Evolutionary conservation across 2,329 filamentous ascomycete species (phyloP).

Genomic region (Tothia fuscella): DNA sequence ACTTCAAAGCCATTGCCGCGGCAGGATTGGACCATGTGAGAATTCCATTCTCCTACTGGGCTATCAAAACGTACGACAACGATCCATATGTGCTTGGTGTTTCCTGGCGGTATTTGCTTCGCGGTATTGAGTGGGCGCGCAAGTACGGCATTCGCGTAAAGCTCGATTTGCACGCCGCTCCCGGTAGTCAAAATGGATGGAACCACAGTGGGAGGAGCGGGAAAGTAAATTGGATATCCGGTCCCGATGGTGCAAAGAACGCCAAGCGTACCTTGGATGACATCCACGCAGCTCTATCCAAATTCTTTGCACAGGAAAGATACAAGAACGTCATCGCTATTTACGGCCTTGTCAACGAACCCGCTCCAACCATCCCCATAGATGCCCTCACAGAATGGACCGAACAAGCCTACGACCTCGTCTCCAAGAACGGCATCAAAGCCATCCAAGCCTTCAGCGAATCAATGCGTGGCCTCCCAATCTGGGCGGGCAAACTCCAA

Average conservation of each 20-base stretch:
- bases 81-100: constrained; percentile 81
- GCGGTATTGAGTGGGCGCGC: constrained; percentile 85
- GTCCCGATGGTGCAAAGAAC: constrained; percentile 67
- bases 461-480: constrained; percentile 79
- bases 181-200: constrained; percentile 94
- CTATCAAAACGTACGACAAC: constrained; percentile 66
- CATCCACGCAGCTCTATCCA: constrained; percentile 71
- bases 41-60: constrained; percentile 94
- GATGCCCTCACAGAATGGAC: constrained; percentile 70
- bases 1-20: constrained; percentile 70
- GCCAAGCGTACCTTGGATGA: constrained; percentile 66
- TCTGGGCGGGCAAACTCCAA: constrained; percentile 78
- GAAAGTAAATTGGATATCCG: constrained; percentile 75
- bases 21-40: constrained; percentile 92
- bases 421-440: constrained; percentile 64
- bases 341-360: constrained; percentile 92
- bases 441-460: constrained; percentile 77
- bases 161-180: constrained; percentile 78
- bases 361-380: constrained; percentile 45
- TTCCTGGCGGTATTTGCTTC: constrained; percentile 84
- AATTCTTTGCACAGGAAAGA: constrained; percentile 85
- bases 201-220: constrained; percentile 86
- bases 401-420: constrained; percentile 53
- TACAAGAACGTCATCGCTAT: constrained; percentile 87
- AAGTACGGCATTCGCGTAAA: constrained; percentile 88